Conservation (phyloP, 495 filamentous ascomycete species). For the Aspergillus haitiensis region DNA sequence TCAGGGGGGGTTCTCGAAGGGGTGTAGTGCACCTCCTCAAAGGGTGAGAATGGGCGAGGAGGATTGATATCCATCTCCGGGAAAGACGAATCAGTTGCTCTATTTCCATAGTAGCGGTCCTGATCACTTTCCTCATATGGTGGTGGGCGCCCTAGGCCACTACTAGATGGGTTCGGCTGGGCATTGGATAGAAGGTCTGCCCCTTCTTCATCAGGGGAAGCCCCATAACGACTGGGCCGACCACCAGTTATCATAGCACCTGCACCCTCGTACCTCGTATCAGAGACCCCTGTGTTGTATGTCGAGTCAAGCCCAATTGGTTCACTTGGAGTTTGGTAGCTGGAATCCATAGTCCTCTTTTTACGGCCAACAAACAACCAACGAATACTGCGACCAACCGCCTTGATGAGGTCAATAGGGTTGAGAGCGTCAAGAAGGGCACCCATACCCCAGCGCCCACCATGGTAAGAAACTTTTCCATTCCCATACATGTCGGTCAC, state of each 20-base stretch:
- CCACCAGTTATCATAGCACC: constrained; percentile 27
- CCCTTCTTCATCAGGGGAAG: constrained; percentile 40
- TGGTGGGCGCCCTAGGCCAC: constrained; percentile 13
- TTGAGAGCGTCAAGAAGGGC: constrained; percentile 76
- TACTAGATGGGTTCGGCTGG: constrained; percentile 39
- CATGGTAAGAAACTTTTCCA: constrained; percentile 54
- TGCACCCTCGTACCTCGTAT: constrained; percentile 40
- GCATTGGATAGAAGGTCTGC: constrained; percentile 42
- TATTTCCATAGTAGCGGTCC: constrained; percentile 24
- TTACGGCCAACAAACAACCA: constrained; percentile 79
- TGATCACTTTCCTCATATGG: constrained; percentile 28
- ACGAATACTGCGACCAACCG: constrained; percentile 69
- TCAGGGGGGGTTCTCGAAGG: constrained; percentile 19
- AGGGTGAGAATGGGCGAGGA: constrained; percentile 28
- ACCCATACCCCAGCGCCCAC: constrained; percentile 61
- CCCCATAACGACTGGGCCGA: constrained; percentile 25
- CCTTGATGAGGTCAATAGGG: constrained; percentile 80
- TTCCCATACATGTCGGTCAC: constrained; percentile 50
- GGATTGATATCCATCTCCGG: constrained; percentile 17
- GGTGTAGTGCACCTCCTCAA: constrained; percentile 29
- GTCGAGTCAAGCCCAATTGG: constrained; percentile 36
- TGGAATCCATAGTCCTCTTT: constrained; percentile 51
- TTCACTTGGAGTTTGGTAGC: constrained; percentile 44
- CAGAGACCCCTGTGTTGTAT: constrained; percentile 16
- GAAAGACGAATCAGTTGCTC: constrained; percentile 18